A percentile compares a stretch with the other conserved stretches of the same genome.
These are phyloP conservation scores for Mortierella hygrophila DNA, from an alignment of 192 early-diverging fungal species.

Conservation along the genomic window DNA sequence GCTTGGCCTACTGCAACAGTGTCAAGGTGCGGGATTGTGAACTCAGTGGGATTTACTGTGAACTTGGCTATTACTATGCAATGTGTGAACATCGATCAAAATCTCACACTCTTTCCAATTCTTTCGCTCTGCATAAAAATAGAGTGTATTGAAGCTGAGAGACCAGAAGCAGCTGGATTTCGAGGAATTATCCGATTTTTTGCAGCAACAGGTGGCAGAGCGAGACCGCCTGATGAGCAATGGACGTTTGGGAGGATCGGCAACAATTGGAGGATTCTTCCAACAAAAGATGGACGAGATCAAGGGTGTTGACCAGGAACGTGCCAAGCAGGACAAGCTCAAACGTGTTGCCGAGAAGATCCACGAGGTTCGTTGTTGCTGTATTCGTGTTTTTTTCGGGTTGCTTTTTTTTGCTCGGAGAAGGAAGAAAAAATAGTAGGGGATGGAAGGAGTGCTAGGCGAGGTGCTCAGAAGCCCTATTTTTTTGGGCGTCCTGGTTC, in stretches of 20 bases:
- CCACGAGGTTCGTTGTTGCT: slow-evolving; percentile 63
- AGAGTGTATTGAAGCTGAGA: slow-evolving; percentile 80
- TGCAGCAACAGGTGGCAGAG: slow-evolving; percentile 79
- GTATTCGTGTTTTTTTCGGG: slow-evolving; percentile 1
- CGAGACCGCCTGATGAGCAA: slow-evolving; percentile 78
- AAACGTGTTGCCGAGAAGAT: slow-evolving; percentile 80
- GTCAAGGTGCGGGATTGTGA: slow-evolving; percentile 68
- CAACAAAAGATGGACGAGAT: slow-evolving; percentile 92
- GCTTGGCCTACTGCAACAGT: slow-evolving; percentile 83
- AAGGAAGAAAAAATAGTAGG: not conserved
- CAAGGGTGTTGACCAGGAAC: slow-evolving; percentile 87
- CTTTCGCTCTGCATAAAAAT: not conserved
- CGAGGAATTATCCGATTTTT: slow-evolving; percentile 86
- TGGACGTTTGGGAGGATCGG: slow-evolving; percentile 68
- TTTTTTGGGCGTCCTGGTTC: not conserved
- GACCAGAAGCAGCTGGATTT: slow-evolving; percentile 98
- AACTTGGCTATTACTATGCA: not conserved
- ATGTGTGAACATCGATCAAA: not conserved
- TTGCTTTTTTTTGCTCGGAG: not conserved
- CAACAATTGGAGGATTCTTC: slow-evolving; percentile 79
- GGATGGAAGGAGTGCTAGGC: not conserved
- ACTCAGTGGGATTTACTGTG: not conserved
- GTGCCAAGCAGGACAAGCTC: slow-evolving; percentile 84
- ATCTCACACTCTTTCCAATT: slow-evolving; percentile 29
- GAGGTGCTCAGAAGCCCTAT: not conserved